Conservation (phyloP, 2,329 filamentous ascomycete genomes). For the Pyrenochaeta sp. region DNA sequence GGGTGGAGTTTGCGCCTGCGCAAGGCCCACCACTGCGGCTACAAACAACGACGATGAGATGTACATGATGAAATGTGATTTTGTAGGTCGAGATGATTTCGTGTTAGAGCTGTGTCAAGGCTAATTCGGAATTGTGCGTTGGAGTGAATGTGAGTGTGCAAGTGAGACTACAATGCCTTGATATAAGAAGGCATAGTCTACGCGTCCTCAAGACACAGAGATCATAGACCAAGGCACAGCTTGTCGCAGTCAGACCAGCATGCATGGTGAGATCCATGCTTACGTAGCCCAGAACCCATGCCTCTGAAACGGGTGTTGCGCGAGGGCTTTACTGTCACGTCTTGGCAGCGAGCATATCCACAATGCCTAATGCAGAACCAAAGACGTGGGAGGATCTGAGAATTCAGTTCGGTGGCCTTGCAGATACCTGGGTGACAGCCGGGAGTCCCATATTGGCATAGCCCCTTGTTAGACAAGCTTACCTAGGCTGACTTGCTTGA, state of each 20-base stretch:
- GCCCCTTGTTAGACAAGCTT: too few species aligned
- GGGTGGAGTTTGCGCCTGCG: conserved; percentile 43
- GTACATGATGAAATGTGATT: conserved; percentile 25
- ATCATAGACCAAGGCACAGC: conserved; percentile 22
- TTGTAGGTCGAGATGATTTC: background rate
- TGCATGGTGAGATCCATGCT: conserved; percentile 24
- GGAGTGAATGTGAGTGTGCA: background rate
- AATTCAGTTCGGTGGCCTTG: too few species aligned
- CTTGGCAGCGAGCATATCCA: conserved; percentile 30
- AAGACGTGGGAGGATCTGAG: background rate
- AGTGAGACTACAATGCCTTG: conserved; percentile 10
- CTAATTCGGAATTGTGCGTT: background rate
- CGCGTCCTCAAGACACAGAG: conserved; percentile 30
- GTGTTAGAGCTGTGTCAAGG: background rate
- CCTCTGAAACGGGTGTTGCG: conserved; percentile 41
- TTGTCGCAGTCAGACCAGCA: conserved; percentile 29
- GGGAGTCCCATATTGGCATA: too few species aligned
- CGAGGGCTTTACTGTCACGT: conserved; percentile 26
- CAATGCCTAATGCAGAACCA: conserved; percentile 24
- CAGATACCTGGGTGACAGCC: too few species aligned
- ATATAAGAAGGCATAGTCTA: conserved; percentile 28
- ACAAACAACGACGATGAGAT: conserved; percentile 33
- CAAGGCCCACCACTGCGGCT: conserved; percentile 31
- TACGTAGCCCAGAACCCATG: conserved; percentile 17
- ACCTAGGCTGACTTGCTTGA: too few species aligned